Evolutionary conservation across 1,284 basidiomycete species (phyloP).

Genomic region (Cutaneotrichosporon daszewskae): DNA sequence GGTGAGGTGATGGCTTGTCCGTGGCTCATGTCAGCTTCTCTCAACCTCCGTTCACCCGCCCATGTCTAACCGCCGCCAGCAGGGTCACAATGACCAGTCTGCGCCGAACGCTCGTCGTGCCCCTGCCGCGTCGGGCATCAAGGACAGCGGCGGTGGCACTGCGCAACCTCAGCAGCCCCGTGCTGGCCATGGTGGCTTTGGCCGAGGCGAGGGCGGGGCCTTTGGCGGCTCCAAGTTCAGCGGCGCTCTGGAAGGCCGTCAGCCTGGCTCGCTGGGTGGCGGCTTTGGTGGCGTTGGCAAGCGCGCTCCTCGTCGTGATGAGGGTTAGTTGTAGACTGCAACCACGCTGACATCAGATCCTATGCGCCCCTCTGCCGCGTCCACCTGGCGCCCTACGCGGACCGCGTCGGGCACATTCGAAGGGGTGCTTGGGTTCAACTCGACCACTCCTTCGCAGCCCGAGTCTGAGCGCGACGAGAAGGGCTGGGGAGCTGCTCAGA

Average conservation of each 20-base stretch:
- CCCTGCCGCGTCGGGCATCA: constrained; percentile 1
- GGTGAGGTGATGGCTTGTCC: constrained; percentile 53
- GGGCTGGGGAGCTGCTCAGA: constrained; percentile 39
- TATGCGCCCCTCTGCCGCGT: constrained; percentile 18
- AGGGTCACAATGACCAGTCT: no score
- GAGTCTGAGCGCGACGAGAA: constrained; percentile 18
- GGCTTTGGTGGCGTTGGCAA: constrained; percentile 42
- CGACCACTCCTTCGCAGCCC: constrained; percentile 4
- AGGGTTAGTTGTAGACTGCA: neutral
- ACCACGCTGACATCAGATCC: neutral
- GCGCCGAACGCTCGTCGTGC: constrained; percentile 8
- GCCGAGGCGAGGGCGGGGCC: constrained; percentile 36
- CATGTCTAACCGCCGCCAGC: constrained; percentile 25
- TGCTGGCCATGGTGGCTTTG: constrained; percentile 24
- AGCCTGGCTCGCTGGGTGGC: constrained; percentile 38
- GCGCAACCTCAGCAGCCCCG: constrained; percentile 17
- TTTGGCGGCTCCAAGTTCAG: constrained; percentile 34
- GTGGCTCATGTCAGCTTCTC: constrained; percentile 26
- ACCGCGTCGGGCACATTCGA: constrained; percentile 43
- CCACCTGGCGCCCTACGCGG: constrained; percentile 39
- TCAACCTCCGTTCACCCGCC: constrained; percentile 35
- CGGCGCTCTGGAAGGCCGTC: constrained; percentile 24
- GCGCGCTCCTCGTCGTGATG: constrained; percentile 14
- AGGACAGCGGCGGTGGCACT: neutral
- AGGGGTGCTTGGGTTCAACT: constrained; percentile 44